These are phyloP conservation scores for Alternaria hordeiaustralica DNA, from an alignment of 2,329 filamentous ascomycete species.

Conservation along the genomic window DNA sequence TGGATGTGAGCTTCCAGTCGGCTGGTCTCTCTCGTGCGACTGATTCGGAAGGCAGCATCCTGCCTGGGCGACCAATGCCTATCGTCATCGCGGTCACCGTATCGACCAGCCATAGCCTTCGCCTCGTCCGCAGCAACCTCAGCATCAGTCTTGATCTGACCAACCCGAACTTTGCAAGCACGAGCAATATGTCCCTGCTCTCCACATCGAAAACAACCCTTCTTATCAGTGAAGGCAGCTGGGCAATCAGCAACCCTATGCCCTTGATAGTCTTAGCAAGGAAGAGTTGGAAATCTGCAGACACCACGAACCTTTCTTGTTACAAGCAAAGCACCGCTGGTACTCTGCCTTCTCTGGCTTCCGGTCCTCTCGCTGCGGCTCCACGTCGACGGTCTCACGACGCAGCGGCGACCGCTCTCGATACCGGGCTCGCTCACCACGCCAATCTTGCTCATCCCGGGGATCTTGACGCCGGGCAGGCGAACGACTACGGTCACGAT, in stretches of 20 bases:
- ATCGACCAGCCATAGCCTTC: not conserved
- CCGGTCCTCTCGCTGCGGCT: not conserved
- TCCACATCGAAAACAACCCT: not conserved
- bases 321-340: not conserved
- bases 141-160: not conserved
- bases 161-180: not conserved
- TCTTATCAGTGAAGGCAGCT: not conserved
- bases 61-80: not conserved
- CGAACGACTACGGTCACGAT: conserved; percentile 1
- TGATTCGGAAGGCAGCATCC: not conserved
- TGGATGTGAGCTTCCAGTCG: not conserved
- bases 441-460: not conserved
- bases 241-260: not conserved
- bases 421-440: not conserved
- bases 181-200: not conserved
- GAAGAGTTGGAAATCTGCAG: no score
- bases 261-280: not conserved
- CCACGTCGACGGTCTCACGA: not conserved
- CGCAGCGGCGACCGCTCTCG: not conserved
- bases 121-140: not conserved
- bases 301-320: not conserved
- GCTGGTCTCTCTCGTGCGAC: not conserved
- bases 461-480: not conserved
- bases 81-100: not conserved
- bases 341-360: not conserved